Evolutionary conservation across 352 stramenopile genomes (phyloP), one percentile per base, ranked within the genome.

Genomic region (Pythium chondricola): DNA sequence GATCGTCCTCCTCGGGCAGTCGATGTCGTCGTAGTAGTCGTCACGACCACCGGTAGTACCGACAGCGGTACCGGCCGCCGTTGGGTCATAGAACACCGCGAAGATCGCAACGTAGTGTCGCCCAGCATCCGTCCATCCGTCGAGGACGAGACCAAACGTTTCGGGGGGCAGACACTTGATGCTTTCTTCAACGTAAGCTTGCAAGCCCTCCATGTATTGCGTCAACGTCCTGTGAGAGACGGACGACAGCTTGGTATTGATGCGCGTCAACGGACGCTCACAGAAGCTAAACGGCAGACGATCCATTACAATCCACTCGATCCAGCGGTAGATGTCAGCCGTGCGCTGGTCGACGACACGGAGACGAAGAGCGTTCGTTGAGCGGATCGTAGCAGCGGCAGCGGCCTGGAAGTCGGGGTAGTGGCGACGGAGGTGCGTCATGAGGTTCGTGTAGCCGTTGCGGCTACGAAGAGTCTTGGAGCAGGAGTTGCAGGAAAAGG

Each of bases 81-180:
- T 27, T 10, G 45, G 26, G 8, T 52, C 36, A 25, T 60, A 31
- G 30, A 52, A 54, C 14, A 65, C 45, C 18, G 50, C 45, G 13
- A 60, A 60, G 47, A 60, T 49, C 0, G 33, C 56, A 16, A 56
- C 51, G 21, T 42, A 64, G 44, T 57, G 45, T 27, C 56, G 50
- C 13, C 35, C 32, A 27, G 29, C 45, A 14, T 30, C 36, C 11
- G 44, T 46, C 14, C 22, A 51, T 2, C n/a, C 49, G 9, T 60
- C 44, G 5, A 56, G 50, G 32, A 60, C 56, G 17, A 65, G 20
- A 7, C 22, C 49, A 16, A 65, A 65, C n/a, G 26, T 48, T n/a
- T 33, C 5, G n/a, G n/a, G n/a, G n/a, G n/a, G n/a, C n/a, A n/a
- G n/a, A n/a, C n/a, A n/a, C n/a, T n/a, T n/a, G n/a, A n/a, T n/a